Conservation (phyloP, 257 asterid genomes). For the Nicotiana attenuata region DNA sequence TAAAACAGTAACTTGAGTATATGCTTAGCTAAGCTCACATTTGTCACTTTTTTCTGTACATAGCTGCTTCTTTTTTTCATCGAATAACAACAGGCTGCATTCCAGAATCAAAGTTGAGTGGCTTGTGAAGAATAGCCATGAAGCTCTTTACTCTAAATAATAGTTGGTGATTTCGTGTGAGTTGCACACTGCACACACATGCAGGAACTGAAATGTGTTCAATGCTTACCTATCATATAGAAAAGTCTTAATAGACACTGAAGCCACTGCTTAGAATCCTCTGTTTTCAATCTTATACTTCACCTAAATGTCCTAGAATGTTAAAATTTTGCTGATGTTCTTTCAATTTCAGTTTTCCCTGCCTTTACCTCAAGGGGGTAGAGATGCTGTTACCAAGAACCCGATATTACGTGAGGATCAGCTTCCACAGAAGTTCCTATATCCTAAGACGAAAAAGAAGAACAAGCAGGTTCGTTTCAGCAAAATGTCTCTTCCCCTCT, state of each 20-base stretch:
- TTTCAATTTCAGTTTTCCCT: slow-evolving; percentile 63
- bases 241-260: background rate
- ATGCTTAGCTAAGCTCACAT: background rate
- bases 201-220: background rate
- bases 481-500: background rate
- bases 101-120: background rate
- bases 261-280: background rate
- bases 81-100: background rate
- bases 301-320: background rate
- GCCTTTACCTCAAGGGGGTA: slow-evolving; percentile 91
- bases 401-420: slow-evolving; percentile 95
- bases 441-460: slow-evolving; percentile 84
- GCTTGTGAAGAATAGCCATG: background rate
- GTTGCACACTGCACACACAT: background rate
- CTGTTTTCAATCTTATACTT: background rate
- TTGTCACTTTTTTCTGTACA: background rate
- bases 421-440: slow-evolving; percentile 75
- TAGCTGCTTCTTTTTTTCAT: background rate
- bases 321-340: background rate
- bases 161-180: background rate
- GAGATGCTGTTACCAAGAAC: slow-evolving; percentile 79
- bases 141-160: background rate
- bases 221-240: background rate
- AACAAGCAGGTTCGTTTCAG: slow-evolving; percentile 53
- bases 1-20: background rate